Evolutionary conservation across 1,284 basidiomycete species (phyloP).

Genomic region (Rhodotorula sp.): DNA sequence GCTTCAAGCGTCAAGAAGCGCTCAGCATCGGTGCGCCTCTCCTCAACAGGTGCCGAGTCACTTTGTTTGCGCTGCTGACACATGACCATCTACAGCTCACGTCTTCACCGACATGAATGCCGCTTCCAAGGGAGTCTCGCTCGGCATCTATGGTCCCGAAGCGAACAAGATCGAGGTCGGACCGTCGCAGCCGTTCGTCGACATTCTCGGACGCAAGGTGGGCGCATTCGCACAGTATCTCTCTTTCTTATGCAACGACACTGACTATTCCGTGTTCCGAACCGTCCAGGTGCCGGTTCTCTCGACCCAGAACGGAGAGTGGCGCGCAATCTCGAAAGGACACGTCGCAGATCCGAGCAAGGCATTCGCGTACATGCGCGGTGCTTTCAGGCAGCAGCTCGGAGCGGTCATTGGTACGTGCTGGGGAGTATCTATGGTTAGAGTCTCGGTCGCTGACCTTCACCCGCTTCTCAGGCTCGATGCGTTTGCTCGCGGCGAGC

Average conservation of each 20-base stretch:
- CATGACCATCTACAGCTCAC: conserved; percentile 58
- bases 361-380: conserved; percentile 78
- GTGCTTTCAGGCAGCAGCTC: conserved; percentile 70
- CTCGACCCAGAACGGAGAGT: conserved; percentile 64
- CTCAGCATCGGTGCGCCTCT: conserved; percentile 69
- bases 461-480: conserved; percentile 50
- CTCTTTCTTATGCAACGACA: background rate
- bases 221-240: background rate
- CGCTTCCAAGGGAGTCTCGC: conserved; percentile 72
- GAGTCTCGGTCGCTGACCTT: background rate
- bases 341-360: conserved; percentile 67
- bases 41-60: no score
- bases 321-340: conserved; percentile 73
- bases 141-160: conserved; percentile 66
- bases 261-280: background rate
- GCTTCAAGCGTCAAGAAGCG: conserved; percentile 82
- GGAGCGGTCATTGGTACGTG: conserved; percentile 64
- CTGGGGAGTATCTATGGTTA: no score
- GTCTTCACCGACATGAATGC: conserved; percentile 92
- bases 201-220: conserved; percentile 76
- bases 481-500: conserved; percentile 70
- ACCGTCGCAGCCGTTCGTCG: conserved; percentile 81
- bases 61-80: background rate
- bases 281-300: conserved; percentile 66
- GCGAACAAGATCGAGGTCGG: conserved; percentile 61